Percentiles rank a stretch among this genome's conserved stretches.
These are phyloP conservation scores for Capsicum rhomboideum DNA, from an alignment of 257 asterid species.

Conservation along the genomic window DNA sequence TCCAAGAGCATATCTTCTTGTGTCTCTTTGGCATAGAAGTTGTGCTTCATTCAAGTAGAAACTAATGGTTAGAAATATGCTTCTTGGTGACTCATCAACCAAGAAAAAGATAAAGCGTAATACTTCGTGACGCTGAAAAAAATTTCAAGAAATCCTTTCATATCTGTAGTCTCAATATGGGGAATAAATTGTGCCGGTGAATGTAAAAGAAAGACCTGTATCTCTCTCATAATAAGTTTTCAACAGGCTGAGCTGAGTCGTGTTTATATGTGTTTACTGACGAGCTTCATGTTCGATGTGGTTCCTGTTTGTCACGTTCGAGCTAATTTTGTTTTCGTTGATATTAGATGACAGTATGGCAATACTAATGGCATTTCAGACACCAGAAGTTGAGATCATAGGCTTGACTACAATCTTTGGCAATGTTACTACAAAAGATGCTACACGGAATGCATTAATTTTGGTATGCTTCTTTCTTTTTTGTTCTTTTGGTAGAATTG, in stretches of 20 bases:
- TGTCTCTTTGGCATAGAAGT: background rate
- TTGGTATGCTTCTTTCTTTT: slow-evolving; percentile 56
- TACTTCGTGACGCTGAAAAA: background rate
- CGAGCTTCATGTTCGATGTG: background rate
- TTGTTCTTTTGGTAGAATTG: background rate
- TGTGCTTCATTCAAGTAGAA: background rate
- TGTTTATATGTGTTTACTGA: background rate
- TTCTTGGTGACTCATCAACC: background rate
- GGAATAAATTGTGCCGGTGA: background rate
- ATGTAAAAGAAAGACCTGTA: background rate
- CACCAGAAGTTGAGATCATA: slow-evolving; percentile 63
- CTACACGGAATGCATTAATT: slow-evolving; percentile 80
- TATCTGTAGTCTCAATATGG: background rate
- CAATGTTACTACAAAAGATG: slow-evolving; percentile 73
- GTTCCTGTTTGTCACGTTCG: background rate
- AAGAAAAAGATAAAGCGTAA: background rate
- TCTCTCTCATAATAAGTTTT: background rate
- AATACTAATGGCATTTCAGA: slow-evolving; percentile 90
- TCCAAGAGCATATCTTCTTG: background rate
- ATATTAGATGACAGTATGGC: slow-evolving; percentile 91
- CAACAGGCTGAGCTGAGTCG: background rate
- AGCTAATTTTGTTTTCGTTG: slow-evolving; percentile 2
- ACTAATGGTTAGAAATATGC: background rate
- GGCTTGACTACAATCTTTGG: slow-evolving; percentile 94
- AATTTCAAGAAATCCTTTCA: background rate